These are phyloP conservation scores for Boletus patriciae DNA, from an alignment of 768 basidiomycete genomes.

Conservation along the genomic window DNA sequence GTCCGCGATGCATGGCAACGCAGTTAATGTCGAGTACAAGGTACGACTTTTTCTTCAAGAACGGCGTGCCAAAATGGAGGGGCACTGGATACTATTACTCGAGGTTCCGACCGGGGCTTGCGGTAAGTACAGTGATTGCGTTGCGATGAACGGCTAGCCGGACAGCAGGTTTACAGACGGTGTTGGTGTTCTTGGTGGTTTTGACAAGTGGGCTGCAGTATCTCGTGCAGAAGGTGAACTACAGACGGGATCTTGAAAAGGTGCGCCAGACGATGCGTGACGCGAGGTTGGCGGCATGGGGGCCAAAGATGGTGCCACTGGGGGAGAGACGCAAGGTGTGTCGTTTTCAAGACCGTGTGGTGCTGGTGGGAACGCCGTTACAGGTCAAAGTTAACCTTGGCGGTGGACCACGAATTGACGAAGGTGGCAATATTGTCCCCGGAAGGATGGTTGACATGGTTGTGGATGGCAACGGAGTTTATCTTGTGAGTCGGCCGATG, in stretches of 20 bases:
- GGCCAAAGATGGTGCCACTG: slow-evolving; percentile 64
- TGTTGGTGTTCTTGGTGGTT: slow-evolving; percentile 71
- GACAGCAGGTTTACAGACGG: slow-evolving; percentile 48
- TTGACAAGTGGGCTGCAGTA: slow-evolving; percentile 84
- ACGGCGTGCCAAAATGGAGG: slow-evolving; percentile 95
- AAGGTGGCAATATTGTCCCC: slow-evolving; percentile 50
- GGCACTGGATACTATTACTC: slow-evolving; percentile 97
- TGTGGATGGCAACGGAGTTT: slow-evolving; percentile 74
- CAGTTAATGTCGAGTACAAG: slow-evolving; percentile 39
- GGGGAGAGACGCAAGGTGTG: slow-evolving; percentile 69
- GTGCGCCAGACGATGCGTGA: slow-evolving; percentile 60
- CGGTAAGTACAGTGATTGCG: slow-evolving; percentile 43
- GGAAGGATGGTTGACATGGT: slow-evolving; percentile 74
- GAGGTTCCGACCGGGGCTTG: slow-evolving; percentile 91
- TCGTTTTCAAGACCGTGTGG: background rate
- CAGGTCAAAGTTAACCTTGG: slow-evolving; percentile 76
- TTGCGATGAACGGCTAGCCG: background rate
- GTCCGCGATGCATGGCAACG: background rate
- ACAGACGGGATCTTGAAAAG: slow-evolving; percentile 66
- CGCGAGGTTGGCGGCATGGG: slow-evolving; percentile 81
- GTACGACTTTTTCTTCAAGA: slow-evolving; percentile 95
- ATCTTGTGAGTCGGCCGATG: slow-evolving; percentile 55
- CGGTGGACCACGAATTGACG: slow-evolving; percentile 49
- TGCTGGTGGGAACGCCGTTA: slow-evolving; percentile 5
- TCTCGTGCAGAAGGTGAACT: slow-evolving; percentile 74